Conservation (phyloP, 2,329 filamentous ascomycete species). For the Fusarium mundagurra region DNA sequence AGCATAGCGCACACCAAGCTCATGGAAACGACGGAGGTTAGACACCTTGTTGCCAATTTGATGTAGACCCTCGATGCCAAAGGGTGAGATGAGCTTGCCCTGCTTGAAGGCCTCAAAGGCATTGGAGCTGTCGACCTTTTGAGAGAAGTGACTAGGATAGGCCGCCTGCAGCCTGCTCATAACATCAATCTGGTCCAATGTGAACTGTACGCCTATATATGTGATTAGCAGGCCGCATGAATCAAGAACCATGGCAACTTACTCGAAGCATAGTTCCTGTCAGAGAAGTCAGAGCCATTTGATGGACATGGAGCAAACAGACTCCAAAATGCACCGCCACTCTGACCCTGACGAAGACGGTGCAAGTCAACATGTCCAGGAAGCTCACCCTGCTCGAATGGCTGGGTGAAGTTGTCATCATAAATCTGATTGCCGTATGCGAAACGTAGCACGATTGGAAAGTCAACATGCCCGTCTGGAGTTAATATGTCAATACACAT, state of each 20-base stretch:
- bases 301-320: constrained; percentile 82
- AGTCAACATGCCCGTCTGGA: constrained; percentile 90
- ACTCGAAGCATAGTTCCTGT: constrained; percentile 76
- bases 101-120: constrained; percentile 69
- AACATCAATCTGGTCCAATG: constrained; percentile 79
- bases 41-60: constrained; percentile 88
- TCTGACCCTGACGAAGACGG: constrained; percentile 74
- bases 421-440: constrained; percentile 83
- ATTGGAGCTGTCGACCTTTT: constrained; percentile 65
- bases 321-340: constrained; percentile 93
- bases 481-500: background rate
- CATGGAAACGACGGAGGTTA: constrained; percentile 79
- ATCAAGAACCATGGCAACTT: constrained; percentile 40
- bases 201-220: constrained; percentile 68
- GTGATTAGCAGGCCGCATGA: background rate
- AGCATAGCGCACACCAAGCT: constrained; percentile 84
- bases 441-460: constrained; percentile 76
- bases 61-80: constrained; percentile 88
- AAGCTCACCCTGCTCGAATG: constrained; percentile 77
- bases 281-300: constrained; percentile 77
- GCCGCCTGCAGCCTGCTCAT: constrained; percentile 69
- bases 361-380: constrained; percentile 80
- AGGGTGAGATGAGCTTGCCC: constrained; percentile 76
- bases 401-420: constrained; percentile 73
- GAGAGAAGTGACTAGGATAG: constrained; percentile 77